Evolutionary conservation across 225 moss, liverwort and hornwort species (phyloP).

Genomic region (Straminergon stramineum): DNA sequence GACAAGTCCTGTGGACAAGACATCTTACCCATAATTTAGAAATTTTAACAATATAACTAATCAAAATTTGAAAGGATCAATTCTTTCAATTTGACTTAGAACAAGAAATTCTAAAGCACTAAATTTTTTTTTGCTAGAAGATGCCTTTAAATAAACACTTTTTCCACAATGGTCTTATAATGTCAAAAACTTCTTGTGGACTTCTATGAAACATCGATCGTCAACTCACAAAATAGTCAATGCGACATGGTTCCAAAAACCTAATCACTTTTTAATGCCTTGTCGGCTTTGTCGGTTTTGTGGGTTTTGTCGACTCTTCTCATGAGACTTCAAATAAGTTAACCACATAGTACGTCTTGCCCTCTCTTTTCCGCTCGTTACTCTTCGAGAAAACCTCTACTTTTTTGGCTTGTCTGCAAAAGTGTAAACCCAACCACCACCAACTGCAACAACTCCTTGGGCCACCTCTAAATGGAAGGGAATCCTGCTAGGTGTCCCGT

Average conservation of each 20-base stretch:
- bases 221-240: not conserved
- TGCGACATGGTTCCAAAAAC: not conserved
- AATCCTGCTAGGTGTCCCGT: not conserved
- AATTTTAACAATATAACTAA: not conserved
- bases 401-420: not conserved
- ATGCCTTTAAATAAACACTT: not conserved
- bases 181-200: rapidly evolving
- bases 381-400: no score
- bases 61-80: not conserved
- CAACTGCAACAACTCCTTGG: not conserved
- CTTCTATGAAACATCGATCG: not conserved
- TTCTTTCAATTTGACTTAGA: not conserved
- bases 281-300: not conserved
- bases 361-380: not conserved
- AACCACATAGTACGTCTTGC: not conserved
- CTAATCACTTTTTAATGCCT: not conserved
- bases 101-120: no score
- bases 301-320: no score
- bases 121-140: no score
- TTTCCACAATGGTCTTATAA: no score
- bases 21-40: no score
- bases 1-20: rapidly evolving
- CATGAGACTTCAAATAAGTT: not conserved
- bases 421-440: not conserved
- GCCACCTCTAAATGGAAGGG: not conserved